A percentile compares a stretch with the other conserved stretches of the same genome.
These are phyloP conservation scores for Bruguiera gymnorhiza DNA, from an alignment of 345 rosid genomes.

Conservation along the genomic window DNA sequence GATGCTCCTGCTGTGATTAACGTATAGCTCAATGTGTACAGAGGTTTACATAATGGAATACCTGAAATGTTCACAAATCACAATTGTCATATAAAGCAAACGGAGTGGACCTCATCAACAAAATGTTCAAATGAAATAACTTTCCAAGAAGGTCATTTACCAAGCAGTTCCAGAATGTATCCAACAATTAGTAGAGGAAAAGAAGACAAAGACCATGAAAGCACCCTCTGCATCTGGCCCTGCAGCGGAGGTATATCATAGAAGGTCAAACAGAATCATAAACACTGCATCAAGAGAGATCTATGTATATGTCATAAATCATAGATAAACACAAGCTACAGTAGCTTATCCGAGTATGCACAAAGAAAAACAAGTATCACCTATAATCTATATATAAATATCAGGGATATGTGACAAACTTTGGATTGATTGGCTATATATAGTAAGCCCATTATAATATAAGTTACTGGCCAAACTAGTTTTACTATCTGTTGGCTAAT, in stretches of 20 bases:
- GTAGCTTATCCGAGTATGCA: neutral
- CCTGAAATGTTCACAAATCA: slow-evolving; percentile 32
- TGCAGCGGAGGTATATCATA: slow-evolving; percentile 20
- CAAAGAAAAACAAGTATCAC: neutral
- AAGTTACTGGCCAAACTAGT: no score
- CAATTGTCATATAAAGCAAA: neutral
- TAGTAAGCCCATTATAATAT: no score
- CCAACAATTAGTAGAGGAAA: slow-evolving; percentile 38
- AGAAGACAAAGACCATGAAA: slow-evolving; percentile 42
- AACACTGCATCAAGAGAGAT: neutral
- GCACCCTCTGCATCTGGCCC: slow-evolving; percentile 38
- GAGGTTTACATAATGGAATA: slow-evolving; percentile 49
- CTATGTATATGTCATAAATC: neutral
- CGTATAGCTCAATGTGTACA: slow-evolving; percentile 52
- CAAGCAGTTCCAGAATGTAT: slow-evolving; percentile 36
- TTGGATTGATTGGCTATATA: no score
- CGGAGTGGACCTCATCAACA: neutral
- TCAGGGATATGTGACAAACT: no score
- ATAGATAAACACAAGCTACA: neutral
- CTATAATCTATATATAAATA: no score
- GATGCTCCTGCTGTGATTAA: slow-evolving; percentile 56
- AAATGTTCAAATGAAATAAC: neutral
- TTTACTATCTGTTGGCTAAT: no score
- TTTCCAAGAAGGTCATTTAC: slow-evolving; percentile 23
- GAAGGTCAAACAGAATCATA: neutral